These are phyloP conservation scores for Anthoceros angustus DNA, from an alignment of 225 moss, liverwort and hornwort genomes.

Conservation along the genomic window DNA sequence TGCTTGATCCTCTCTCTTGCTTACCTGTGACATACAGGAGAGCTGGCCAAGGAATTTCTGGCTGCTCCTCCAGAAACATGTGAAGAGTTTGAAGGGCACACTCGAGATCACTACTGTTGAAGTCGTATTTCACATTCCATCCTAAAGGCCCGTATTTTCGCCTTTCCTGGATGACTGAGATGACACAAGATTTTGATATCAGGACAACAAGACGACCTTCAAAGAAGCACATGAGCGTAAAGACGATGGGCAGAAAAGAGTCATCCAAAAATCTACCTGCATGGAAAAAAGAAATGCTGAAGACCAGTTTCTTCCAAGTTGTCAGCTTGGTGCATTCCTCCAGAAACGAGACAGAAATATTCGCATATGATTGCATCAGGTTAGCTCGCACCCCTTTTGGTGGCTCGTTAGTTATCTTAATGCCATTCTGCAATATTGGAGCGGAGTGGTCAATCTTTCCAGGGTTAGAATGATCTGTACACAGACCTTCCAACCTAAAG, in stretches of 20 bases:
- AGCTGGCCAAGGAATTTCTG: slow-evolving; percentile 89
- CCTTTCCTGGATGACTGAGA: slow-evolving; percentile 73
- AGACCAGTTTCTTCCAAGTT: slow-evolving; percentile 86
- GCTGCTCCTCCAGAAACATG: slow-evolving; percentile 90
- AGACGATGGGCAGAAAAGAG: slow-evolving; percentile 2
- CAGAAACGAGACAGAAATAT: slow-evolving; percentile 33
- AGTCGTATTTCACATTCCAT: slow-evolving; percentile 97
- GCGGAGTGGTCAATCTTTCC: background rate
- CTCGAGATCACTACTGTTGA: slow-evolving; percentile 86
- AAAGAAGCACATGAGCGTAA: background rate
- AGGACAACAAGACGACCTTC: background rate
- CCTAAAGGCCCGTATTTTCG: slow-evolving; percentile 89
- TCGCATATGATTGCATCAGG: slow-evolving; percentile 67
- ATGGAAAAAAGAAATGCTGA: slow-evolving; percentile 81
- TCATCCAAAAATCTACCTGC: slow-evolving; percentile 32
- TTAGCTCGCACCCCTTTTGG: slow-evolving; percentile 85
- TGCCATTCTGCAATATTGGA: slow-evolving; percentile 46
- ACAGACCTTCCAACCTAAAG: background rate
- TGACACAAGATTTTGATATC: background rate
- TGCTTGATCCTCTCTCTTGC: background rate
- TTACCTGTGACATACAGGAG: slow-evolving; percentile 80
- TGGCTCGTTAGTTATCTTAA: slow-evolving; percentile 92
- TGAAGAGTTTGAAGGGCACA: slow-evolving; percentile 74
- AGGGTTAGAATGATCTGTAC: background rate
- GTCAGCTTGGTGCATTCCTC: slow-evolving; percentile 47